phyloP scores from a whole-genome alignment of 495 filamentous ascomycete species.

The Xylaria cubensis region DNA sequence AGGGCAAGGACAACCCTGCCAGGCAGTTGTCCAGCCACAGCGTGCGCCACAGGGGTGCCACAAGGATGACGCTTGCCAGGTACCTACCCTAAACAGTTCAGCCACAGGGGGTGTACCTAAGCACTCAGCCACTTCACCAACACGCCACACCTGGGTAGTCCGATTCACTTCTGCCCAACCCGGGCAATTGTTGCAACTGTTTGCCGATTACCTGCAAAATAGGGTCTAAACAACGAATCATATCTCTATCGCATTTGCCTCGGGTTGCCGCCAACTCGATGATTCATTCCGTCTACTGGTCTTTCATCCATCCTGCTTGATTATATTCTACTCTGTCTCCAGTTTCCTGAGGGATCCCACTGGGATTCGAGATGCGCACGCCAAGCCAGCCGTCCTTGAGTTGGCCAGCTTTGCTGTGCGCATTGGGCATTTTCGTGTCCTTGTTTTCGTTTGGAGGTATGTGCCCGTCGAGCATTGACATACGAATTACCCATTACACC shows the following conservation, averaged over 20 bases:
- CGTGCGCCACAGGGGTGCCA: too few species aligned
- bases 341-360: slow-evolving; percentile 22
- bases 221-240: background rate
- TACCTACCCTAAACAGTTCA: too few species aligned
- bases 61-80: too few species aligned
- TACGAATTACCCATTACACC: background rate
- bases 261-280: slow-evolving; percentile 4
- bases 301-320: slow-evolving; percentile 10
- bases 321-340: slow-evolving; percentile 12
- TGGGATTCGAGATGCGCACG: slow-evolving; percentile 43
- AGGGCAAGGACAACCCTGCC: too few species aligned
- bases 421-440: slow-evolving; percentile 51
- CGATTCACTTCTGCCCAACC: too few species aligned
- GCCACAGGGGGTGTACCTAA: too few species aligned
- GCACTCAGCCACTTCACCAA: too few species aligned
- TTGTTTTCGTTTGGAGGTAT: slow-evolving; percentile 60
- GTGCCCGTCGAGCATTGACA: background rate
- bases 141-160: too few species aligned
- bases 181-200: too few species aligned
- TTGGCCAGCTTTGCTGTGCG: slow-evolving; percentile 63
- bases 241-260: background rate
- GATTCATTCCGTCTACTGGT: background rate
- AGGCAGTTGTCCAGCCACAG: too few species aligned
- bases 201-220: too few species aligned
- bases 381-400: slow-evolving; percentile 56